Evolutionary conservation across 176 grass and related monocot species (phyloP), one percentile per base, ranked within the genome.

Genomic region (Carex myosuroides): DNA sequence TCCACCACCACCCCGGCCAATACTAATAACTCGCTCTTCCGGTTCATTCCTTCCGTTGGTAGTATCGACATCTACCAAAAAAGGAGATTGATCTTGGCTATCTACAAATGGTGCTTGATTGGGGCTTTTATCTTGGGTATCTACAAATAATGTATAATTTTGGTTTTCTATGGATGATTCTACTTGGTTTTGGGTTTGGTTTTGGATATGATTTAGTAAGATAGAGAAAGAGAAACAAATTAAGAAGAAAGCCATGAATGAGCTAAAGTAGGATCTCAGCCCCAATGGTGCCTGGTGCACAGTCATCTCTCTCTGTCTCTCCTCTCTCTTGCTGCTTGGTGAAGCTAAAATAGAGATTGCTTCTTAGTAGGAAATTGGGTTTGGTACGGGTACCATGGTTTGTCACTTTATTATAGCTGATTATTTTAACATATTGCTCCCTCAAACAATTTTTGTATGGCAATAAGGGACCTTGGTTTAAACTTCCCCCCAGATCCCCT

Each of bases 201-300:
- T 83, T 54, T 83, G 61, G 3, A 66, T 26, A 46, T 69, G 61
- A 68, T 92, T 89, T 3, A 88, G 10, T 2, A 95, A 16, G 69
- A 95, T 14, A 56, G 85, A 81, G 68, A 87, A 46, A 22, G 89
- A 76, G 87, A 86, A 89, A 64, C 62, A 61, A 48, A 91, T 0
- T 81, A 95, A 73, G 89, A 89, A 95, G 91, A 95, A 91, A 62
- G 68, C 93, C 11, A 92, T 72, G 58, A 93, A 73, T 67, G 74
- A 91, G 87, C 17, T 86, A 0, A 89, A 16, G 60, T 86, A 73
- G 79, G 70, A 84, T 70, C 83, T 90, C 32, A 92, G 21, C 1
- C 88, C 93, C n/a, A 87, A 11, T 0, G 85, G 73, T 54, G 83
- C 52, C 13, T 86, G 82, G 12, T 52, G 44, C 52, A 57, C 84